phyloP scores from a whole-genome alignment of 805 yeast genomes.

The Allodekkera sacchari region DNA sequence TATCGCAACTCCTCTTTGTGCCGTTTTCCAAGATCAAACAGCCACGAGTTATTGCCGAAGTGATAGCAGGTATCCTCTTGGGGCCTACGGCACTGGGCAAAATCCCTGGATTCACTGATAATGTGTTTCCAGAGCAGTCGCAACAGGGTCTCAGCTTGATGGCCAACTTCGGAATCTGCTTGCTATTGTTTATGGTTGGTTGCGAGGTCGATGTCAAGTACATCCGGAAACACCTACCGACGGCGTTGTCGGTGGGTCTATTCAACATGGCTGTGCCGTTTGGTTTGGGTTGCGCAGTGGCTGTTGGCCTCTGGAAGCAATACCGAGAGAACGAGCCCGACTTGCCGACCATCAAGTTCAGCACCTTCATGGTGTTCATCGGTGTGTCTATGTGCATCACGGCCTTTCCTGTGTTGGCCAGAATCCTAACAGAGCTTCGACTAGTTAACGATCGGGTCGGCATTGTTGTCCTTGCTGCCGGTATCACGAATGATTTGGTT shows the following conservation, averaged over 20 bases:
- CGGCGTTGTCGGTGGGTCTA: slow-evolving; percentile 62
- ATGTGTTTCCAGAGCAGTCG: slow-evolving; percentile 57
- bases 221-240: slow-evolving; percentile 49
- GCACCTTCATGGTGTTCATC: slow-evolving; percentile 71
- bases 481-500: slow-evolving; percentile 67
- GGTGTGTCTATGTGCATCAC: slow-evolving; percentile 82
- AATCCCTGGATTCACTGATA: slow-evolving; percentile 56
- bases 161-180: slow-evolving; percentile 68
- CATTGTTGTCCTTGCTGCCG: slow-evolving; percentile 69
- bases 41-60: slow-evolving; percentile 79
- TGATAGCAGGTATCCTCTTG: slow-evolving; percentile 62
- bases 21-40: slow-evolving; percentile 59
- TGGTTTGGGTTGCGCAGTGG: slow-evolving; percentile 66
- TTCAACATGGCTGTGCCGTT: slow-evolving; percentile 72
- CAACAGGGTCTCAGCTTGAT: slow-evolving; percentile 56
- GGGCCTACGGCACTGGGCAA: slow-evolving; percentile 74
- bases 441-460: slow-evolving; percentile 68
- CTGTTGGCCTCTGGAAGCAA: slow-evolving; percentile 57
- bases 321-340: slow-evolving; percentile 32
- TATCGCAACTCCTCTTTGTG: slow-evolving; percentile 52
- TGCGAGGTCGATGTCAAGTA: slow-evolving; percentile 67
- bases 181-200: slow-evolving; percentile 70
- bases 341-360: slow-evolving; percentile 40
- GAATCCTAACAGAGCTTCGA: slow-evolving; percentile 67
- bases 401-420: slow-evolving; percentile 77